Conservation (phyloP, 2,329 filamentous ascomycete genomes). For the Epichloe sp. region DNA sequence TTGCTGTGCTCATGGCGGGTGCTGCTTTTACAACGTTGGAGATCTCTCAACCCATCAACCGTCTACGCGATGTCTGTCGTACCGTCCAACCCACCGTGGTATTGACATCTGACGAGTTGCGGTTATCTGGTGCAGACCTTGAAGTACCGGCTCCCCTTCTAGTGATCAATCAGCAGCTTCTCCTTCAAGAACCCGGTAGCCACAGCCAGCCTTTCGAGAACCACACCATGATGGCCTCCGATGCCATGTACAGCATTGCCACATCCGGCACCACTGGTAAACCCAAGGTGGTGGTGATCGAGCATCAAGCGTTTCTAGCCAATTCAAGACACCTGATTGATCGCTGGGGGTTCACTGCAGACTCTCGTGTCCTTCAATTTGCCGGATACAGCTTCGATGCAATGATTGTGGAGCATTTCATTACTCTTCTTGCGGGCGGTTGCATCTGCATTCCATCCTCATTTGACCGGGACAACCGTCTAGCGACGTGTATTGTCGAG, state of each 20-base stretch:
- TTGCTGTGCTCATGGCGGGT: not conserved
- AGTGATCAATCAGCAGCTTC: no score
- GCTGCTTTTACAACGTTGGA: not conserved
- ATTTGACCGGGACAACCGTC: not conserved
- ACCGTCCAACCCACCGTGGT: not conserved
- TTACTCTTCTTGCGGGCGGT: not conserved
- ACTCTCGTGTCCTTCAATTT: slow-evolving; percentile 2
- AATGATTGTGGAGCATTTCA: not conserved
- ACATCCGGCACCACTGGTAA: not conserved
- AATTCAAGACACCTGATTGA: not conserved
- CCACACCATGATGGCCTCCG: not conserved
- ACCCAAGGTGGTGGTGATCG: not conserved
- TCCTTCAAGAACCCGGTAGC: no score
- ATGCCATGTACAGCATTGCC: not conserved
- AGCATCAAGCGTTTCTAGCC: not conserved
- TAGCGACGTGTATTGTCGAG: not conserved
- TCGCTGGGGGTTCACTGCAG: not conserved
- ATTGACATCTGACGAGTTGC: not conserved
- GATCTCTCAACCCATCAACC: not conserved
- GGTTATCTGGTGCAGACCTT: not conserved
- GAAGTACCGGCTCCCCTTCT: no score
- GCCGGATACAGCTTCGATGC: slow-evolving; percentile 1
- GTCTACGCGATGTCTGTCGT: not conserved
- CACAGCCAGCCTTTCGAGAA: not conserved
- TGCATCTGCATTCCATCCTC: slow-evolving; percentile 1